Percentiles rank a stretch among this genome's conserved stretches.
phyloP scores from a whole-genome alignment of 768 basidiomycete species.

The Phlegmacium glaucopus region DNA sequence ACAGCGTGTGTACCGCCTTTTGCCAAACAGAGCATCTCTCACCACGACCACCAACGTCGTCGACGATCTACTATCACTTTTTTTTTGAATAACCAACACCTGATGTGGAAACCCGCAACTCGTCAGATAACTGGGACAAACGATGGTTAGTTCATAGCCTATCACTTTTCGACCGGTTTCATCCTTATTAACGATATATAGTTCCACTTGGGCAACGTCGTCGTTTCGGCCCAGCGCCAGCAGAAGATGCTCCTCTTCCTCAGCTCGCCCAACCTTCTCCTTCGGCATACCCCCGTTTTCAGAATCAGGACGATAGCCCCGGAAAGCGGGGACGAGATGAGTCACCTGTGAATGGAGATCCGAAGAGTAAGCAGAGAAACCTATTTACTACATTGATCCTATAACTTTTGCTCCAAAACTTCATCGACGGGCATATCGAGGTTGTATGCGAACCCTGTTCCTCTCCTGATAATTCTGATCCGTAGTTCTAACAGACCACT shows the following conservation, averaged over 20 bases:
- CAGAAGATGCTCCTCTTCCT: conserved; percentile 78
- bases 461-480: conserved; percentile 29
- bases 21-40: neutral
- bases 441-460: conserved; percentile 19
- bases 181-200: conserved; percentile 24
- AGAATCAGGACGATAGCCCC: conserved; percentile 53
- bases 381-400: conserved; percentile 7
- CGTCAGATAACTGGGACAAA: conserved; percentile 91
- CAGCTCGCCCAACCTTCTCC: conserved; percentile 87
- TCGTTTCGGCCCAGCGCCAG: conserved; percentile 85
- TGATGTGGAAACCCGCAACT: conserved; percentile 88
- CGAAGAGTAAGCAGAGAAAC: conserved; percentile 67
- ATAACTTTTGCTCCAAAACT: conserved; percentile 17
- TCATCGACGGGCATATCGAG: conserved; percentile 29
- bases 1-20: no score
- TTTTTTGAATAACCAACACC: conserved; percentile 33
- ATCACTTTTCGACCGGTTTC: conserved; percentile 5
- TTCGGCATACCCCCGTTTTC: conserved; percentile 75
- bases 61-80: conserved; percentile 17
- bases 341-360: conserved; percentile 54
- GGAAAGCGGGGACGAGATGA: conserved; percentile 68
- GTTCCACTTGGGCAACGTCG: conserved; percentile 85
- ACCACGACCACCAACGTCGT: conserved; percentile 20
- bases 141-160: conserved; percentile 55
- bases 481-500: conserved; percentile 42